Base-by-base conservation (phyloP, 306 rosid species). In the Myrica gale region DNA sequence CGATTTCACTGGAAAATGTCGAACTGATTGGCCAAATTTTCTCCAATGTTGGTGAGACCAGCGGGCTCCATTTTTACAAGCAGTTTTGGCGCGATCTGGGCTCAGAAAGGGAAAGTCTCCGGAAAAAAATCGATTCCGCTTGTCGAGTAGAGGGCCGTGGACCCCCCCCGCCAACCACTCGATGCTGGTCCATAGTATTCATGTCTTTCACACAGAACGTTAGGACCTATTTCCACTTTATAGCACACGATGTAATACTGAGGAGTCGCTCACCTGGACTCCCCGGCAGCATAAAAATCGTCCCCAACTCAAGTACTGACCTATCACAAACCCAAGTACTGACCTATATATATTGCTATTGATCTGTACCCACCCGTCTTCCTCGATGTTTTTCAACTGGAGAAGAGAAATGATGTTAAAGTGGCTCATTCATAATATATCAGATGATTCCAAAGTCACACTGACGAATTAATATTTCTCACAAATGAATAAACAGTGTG, bases 401-500 rank as follows among this genome's bases (percentile, higher is more conserved):
- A 2, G 53, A 47, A 47, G 51, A 47, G 1, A 47, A 47, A 2
- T 47, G 53, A 48, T 48, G 53, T 48, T 48, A 48, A 48, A 48
- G 4, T 48, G 53, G 53, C 53, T 48, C 53, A 11, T 48, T 48
- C 53, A 57, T 37, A 57, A 57, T 37, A 57, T 9, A 10, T 21
- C 4, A 57, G 4, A 21, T 4, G 17, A 19, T 57, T 21, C 39
- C 10, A 37, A 57, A 37, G 10, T 21, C 9, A 21, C 7, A 57
- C 39, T 9, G 17, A 41, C 5, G 37, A 32, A 32, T 32, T 32
- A 41, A 65, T 10, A 9, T 41, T 23, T 7, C 7, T 6, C 5
- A 7, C 70, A n/a, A 42, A 42, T 65, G 6, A 80, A 53, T 70
- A 41, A 13, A 62, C 45, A 67, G 44, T 13, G 47, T n/a, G 51